A percentile compares a stretch with the other conserved stretches of the same genome.
phyloP scores from a whole-genome alignment of 495 filamentous ascomycete genomes.

The Lasiosphaeriaceae sp. region DNA sequence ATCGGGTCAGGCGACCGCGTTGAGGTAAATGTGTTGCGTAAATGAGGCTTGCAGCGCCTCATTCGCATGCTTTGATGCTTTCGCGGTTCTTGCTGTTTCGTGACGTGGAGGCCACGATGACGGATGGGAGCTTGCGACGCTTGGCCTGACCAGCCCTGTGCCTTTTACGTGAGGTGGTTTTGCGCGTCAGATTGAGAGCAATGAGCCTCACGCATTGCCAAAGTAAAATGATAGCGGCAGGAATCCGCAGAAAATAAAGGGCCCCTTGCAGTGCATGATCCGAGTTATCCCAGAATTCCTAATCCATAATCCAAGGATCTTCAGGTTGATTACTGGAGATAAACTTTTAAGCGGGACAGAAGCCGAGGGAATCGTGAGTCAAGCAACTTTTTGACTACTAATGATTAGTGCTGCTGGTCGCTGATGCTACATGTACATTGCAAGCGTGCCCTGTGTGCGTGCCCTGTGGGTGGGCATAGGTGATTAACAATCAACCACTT shows the following conservation, averaged over 20 bases:
- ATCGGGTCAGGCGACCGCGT: too few species aligned
- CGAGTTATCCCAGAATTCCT: not conserved
- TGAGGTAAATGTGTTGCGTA: not conserved
- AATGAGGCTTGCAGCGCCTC: slow-evolving; percentile 1
- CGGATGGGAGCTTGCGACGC: not conserved
- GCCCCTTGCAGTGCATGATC: too few species aligned
- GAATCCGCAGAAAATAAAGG: too few species aligned
- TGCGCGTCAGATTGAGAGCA: not conserved
- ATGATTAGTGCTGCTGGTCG: not conserved
- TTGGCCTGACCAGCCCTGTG: not conserved
- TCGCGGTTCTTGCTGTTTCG: not conserved
- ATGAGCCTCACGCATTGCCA: too few species aligned
- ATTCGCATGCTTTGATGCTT: not conserved
- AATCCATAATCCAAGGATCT: not conserved
- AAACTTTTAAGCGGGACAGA: not conserved
- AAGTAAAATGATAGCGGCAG: too few species aligned
- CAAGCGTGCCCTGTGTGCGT: not conserved
- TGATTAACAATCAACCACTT: slow-evolving; percentile 10
- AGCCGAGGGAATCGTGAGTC: not conserved
- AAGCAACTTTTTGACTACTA: too few species aligned
- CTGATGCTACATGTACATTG: not conserved
- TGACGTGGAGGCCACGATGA: not conserved
- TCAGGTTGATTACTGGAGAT: not conserved
- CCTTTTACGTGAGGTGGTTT: not conserved
- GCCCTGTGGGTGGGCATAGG: not conserved